Evolutionary conservation across 495 filamentous ascomycete genomes (phyloP).

Genomic region (Tuber brumale): DNA sequence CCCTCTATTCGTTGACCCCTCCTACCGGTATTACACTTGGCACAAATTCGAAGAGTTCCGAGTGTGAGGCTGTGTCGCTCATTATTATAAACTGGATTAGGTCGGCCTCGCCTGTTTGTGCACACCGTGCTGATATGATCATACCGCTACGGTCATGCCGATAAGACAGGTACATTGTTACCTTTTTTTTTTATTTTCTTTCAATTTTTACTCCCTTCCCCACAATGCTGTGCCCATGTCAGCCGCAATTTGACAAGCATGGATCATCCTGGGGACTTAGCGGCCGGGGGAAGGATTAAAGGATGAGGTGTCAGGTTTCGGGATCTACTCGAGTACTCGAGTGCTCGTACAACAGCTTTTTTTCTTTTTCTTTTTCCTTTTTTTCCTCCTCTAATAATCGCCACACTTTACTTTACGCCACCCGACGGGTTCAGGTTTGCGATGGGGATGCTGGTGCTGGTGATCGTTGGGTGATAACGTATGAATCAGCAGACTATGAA

Average conservation of each 20-base stretch:
- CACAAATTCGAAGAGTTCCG: no score
- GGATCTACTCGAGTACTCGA: not conserved
- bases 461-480: not conserved
- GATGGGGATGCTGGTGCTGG: not conserved
- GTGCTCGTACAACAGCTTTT: not conserved
- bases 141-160: no score
- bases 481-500: not conserved
- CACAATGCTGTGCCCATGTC: not conserved
- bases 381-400: not conserved
- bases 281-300: not conserved
- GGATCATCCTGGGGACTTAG: slow-evolving; percentile 5
- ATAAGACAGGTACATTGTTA: not conserved
- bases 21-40: no score
- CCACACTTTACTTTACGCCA: not conserved
- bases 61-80: no score
- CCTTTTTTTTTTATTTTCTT: not conserved
- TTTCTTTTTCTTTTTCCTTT: not conserved
- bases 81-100: no score
- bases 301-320: not conserved
- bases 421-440: not conserved
- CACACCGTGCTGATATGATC: no score
- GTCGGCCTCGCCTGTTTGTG: no score
- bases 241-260: slow-evolving; percentile 4
- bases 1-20: no score
- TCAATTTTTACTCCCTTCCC: not conserved